Evolutionary conservation across 2,329 filamentous ascomycete genomes (phyloP).

Genomic region (Hymenoscyphus albidus): DNA sequence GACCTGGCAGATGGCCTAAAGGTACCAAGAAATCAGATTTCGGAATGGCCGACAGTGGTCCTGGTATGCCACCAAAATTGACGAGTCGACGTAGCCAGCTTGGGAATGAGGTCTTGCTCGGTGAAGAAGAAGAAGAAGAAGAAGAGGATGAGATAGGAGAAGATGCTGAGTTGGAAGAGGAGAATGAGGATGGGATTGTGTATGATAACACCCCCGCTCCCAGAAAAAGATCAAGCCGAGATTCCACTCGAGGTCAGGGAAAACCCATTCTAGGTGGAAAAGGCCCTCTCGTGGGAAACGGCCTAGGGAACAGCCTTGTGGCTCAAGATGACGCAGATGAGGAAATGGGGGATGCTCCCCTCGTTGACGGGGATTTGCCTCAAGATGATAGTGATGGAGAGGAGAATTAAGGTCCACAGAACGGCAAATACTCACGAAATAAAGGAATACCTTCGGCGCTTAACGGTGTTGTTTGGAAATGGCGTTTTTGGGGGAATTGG

Average conservation of each 20-base stretch:
- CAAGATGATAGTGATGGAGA: slow-evolving; percentile 30
- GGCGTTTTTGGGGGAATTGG: slow-evolving; percentile 2
- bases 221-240: slow-evolving; percentile 22
- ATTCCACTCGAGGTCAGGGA: slow-evolving; percentile 24
- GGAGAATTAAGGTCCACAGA: slow-evolving; percentile 18
- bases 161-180: slow-evolving; percentile 22
- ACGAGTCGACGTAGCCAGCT: slow-evolving; percentile 32
- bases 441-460: slow-evolving; percentile 7
- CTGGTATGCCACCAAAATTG: slow-evolving; percentile 54
- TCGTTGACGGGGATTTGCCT: slow-evolving; percentile 18
- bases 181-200: slow-evolving; percentile 28
- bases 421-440: slow-evolving; percentile 1
- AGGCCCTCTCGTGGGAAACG: slow-evolving; percentile 13
- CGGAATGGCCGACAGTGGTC: slow-evolving; percentile 61
- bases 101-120: slow-evolving; percentile 33
- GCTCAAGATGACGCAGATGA: slow-evolving; percentile 24
- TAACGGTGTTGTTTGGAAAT: background rate
- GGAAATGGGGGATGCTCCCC: slow-evolving; percentile 35
- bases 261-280: slow-evolving; percentile 27
- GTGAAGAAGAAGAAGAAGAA: slow-evolving; percentile 31
- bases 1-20: slow-evolving; percentile 63
- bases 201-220: slow-evolving; percentile 28
- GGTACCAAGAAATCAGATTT: slow-evolving; percentile 67
- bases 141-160: slow-evolving; percentile 20
- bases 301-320: slow-evolving; percentile 22